Base-by-base conservation (phyloP, 2,329 filamentous ascomycete species). In the Fusarium cyanostomum region DNA sequence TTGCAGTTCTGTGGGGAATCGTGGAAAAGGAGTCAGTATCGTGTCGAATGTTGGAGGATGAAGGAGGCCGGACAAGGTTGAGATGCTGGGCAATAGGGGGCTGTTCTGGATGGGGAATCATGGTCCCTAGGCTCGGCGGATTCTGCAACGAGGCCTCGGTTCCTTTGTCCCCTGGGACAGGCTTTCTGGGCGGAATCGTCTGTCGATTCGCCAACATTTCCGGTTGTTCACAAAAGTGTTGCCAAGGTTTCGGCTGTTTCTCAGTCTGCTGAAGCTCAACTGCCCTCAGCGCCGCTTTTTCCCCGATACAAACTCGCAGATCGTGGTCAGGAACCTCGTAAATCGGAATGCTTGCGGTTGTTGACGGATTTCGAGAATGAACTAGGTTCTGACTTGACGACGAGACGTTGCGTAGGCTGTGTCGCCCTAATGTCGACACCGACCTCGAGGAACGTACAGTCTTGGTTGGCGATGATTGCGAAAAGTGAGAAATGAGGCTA, bases 71-170 rank as follows among this genome's bases (percentile, higher is more conserved):
- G 7, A 67, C 37, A 5, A 79, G 68, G 28, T 70, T 68, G 21
- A 81, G 64, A 44, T 80, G 75, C 5, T 78, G 76, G 4, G 77
- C 78, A 6, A 80, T 69, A 1, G 75, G 75, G 1, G 77, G 77
- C 27, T 77, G 74, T 30, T 79, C 75, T 6, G 66, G 72, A 45
- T 73, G 67, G 2, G 76, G 72, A 0, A 75, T 63, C 75, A 79
- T 81, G 8, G 73, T 78, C 2, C 79, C 78, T 2, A 79, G 62
- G 37, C 69, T 76, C 0, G 68, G 72, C 1, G 74, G 71, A 15
- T 49, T 60, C 56, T 52, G 69, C 8, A 52, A 21, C 5, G 58
- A 61, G 8, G 45, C 35, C 8, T 63, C 59, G 3, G 45, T 46
- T 4, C 33, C 33, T 8, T 16, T 51, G 9, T 42, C 27, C 6